These are phyloP conservation scores for Fusarium sp. DNA, from an alignment of 2,329 filamentous ascomycete genomes.

Conservation along the genomic window DNA sequence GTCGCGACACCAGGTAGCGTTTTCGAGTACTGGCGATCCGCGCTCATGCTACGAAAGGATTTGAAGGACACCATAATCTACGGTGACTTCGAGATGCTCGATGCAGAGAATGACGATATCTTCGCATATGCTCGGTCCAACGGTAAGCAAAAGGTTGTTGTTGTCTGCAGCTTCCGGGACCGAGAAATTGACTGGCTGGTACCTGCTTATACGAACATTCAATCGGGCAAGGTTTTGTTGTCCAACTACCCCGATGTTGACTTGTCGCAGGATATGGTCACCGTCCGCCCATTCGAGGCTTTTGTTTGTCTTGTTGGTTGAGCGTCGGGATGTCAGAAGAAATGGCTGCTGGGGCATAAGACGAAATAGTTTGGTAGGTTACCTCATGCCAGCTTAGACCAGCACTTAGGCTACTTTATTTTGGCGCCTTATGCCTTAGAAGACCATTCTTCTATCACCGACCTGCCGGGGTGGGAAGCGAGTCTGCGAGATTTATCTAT, in stretches of 20 bases:
- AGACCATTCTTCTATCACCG: not conserved
- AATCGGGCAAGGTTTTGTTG: slow-evolving; percentile 9
- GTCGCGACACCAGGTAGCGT: slow-evolving; percentile 5
- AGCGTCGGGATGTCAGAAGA: not conserved
- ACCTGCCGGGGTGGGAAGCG: not conserved
- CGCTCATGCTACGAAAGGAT: slow-evolving; percentile 18
- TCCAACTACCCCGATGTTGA: slow-evolving; percentile 16
- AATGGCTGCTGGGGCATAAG: not conserved
- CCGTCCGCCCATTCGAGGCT: slow-evolving; percentile 25
- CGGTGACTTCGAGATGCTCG: slow-evolving; percentile 32
- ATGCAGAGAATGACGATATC: slow-evolving; percentile 12
- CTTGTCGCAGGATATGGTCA: not conserved
- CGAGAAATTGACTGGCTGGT: not conserved
- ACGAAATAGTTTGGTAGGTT: too few relatives aligned
- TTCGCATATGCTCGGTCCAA: slow-evolving; percentile 31
- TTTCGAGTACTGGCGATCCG: slow-evolving; percentile 31
- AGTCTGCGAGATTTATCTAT: not conserved
- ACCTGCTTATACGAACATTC: not conserved
- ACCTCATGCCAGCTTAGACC: not conserved
- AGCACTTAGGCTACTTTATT: not conserved
- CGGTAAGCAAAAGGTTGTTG: not conserved
- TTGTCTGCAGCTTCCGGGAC: slow-evolving; percentile 32
- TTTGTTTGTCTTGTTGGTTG: slow-evolving; percentile 1
- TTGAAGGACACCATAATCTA: slow-evolving; percentile 22
- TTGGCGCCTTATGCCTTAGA: not conserved